phyloP scores from a whole-genome alignment of 2,329 filamentous ascomycete species.

The Talaromyces piceae region DNA sequence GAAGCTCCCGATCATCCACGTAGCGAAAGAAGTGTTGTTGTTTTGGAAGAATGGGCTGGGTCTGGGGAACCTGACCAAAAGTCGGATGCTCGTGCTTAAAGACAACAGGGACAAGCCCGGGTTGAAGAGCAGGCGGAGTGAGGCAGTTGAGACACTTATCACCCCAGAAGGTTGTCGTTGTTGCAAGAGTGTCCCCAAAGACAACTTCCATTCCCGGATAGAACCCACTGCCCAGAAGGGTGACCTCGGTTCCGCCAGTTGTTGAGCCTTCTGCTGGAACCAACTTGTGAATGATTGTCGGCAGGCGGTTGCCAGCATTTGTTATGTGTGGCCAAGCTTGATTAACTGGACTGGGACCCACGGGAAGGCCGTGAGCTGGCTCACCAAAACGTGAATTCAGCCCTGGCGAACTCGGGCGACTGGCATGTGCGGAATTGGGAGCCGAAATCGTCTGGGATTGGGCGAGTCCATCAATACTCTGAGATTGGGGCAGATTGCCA shows the following conservation, averaged over 20 bases:
- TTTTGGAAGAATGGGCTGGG: conserved; percentile 39
- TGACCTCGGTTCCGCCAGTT: conserved; percentile 79
- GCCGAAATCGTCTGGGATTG: conserved; percentile 65
- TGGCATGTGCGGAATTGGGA: conserved; percentile 64
- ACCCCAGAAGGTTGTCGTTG: conserved; percentile 74
- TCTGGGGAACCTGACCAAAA: conserved; percentile 39
- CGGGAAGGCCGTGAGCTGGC: conserved; percentile 19
- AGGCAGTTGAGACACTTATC: conserved; percentile 72
- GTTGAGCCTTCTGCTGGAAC: conserved; percentile 77
- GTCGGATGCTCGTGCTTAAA: conserved; percentile 52
- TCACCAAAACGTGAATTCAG: conserved; percentile 37
- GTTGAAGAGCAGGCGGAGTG: conserved; percentile 60
- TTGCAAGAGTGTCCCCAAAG: conserved; percentile 65
- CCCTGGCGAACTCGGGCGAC: conserved; percentile 61
- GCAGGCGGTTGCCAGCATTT: conserved; percentile 44
- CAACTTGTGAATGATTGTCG: conserved; percentile 69
- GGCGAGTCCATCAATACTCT: conserved; percentile 58
- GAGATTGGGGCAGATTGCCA: conserved; percentile 50
- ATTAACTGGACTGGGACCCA: conserved; percentile 41
- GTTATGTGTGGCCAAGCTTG: conserved; percentile 47
- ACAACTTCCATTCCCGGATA: conserved; percentile 73
- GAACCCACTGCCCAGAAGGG: conserved; percentile 73
- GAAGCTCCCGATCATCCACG: conserved; percentile 42
- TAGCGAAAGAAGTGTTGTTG: conserved; percentile 62
- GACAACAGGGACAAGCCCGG: conserved; percentile 64